A percentile compares a stretch with the other conserved stretches of the same genome.
phyloP scores from a whole-genome alignment of 441 rosid species.

The Theobroma grandiflorum region DNA sequence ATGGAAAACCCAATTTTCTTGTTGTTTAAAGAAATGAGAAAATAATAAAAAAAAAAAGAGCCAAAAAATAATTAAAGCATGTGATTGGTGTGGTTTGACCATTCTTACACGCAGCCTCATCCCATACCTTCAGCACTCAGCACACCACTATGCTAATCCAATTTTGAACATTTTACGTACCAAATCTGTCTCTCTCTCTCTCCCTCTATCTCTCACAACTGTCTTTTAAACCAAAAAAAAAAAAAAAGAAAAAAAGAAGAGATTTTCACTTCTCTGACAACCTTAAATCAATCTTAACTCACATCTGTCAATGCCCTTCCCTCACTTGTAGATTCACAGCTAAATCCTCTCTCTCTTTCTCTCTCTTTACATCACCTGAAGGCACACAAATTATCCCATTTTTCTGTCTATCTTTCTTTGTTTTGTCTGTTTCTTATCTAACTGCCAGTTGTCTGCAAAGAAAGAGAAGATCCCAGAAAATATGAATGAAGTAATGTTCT shows the following conservation, averaged over 20 bases:
- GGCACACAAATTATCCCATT: background rate
- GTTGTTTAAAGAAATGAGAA: too few species aligned
- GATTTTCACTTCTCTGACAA: background rate
- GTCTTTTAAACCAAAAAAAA: constrained; percentile 3
- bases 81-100: constrained; percentile 24
- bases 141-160: background rate
- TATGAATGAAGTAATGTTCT: constrained; percentile 9
- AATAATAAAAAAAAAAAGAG: too few species aligned
- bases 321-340: background rate
- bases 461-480: constrained; percentile 6
- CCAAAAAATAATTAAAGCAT: background rate
- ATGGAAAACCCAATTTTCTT: too few species aligned
- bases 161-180: constrained; percentile 11
- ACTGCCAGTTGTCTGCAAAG: background rate
- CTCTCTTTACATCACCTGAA: background rate
- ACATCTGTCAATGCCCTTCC: constrained; percentile 6
- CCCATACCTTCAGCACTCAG: too few species aligned
- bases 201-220: constrained; percentile 18
- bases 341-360: background rate
- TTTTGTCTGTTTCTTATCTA: background rate
- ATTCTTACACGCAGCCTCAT: background rate
- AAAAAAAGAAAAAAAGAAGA: background rate
- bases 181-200: background rate
- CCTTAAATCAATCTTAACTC: background rate
- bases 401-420: background rate